Evolutionary conservation across 2,329 filamentous ascomycete genomes (phyloP).

Genomic region (Phoma sp.): DNA sequence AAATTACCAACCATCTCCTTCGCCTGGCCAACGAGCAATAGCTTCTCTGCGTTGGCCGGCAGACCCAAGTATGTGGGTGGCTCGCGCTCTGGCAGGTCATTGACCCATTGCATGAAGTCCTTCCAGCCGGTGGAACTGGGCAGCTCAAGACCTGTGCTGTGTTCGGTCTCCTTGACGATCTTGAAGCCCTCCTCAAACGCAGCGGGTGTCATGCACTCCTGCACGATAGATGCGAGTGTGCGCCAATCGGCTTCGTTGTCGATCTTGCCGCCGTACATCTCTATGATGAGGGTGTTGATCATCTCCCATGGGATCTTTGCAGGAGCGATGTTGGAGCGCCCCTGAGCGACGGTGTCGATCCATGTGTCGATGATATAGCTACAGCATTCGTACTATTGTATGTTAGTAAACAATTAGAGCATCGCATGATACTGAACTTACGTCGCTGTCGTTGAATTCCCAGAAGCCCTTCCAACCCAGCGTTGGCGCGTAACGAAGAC

Average conservation of each 20-base stretch:
- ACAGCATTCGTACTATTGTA: slow-evolving; percentile 86
- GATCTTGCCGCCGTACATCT: slow-evolving; percentile 98
- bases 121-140: slow-evolving; percentile 81
- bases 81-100: slow-evolving; percentile 89
- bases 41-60: slow-evolving; percentile 94
- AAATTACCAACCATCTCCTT: slow-evolving; percentile 83
- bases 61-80: slow-evolving; percentile 93
- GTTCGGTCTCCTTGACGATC: slow-evolving; percentile 68
- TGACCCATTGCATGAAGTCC: slow-evolving; percentile 91
- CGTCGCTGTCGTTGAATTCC: slow-evolving; percentile 99
- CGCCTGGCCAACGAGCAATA: slow-evolving; percentile 87
- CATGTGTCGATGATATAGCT: slow-evolving; percentile 95
- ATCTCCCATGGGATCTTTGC: slow-evolving; percentile 96
- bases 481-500: slow-evolving; percentile 89
- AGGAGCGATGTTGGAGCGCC: slow-evolving; percentile 89
- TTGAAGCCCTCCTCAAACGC: slow-evolving; percentile 94
- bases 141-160: slow-evolving; percentile 69
- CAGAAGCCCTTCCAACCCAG: slow-evolving; percentile 99
- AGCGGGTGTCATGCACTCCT: slow-evolving; percentile 78
- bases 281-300: slow-evolving; percentile 85
- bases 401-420: slow-evolving; percentile 38
- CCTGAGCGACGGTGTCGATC: slow-evolving; percentile 82
- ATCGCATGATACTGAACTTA: slow-evolving; percentile 60
- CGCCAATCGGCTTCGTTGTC: slow-evolving; percentile 87
- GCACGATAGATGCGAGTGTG: slow-evolving; percentile 74